Base-by-base conservation (phyloP, 2,329 filamentous ascomycete genomes). In the Aspergillus fumigatus region DNA sequence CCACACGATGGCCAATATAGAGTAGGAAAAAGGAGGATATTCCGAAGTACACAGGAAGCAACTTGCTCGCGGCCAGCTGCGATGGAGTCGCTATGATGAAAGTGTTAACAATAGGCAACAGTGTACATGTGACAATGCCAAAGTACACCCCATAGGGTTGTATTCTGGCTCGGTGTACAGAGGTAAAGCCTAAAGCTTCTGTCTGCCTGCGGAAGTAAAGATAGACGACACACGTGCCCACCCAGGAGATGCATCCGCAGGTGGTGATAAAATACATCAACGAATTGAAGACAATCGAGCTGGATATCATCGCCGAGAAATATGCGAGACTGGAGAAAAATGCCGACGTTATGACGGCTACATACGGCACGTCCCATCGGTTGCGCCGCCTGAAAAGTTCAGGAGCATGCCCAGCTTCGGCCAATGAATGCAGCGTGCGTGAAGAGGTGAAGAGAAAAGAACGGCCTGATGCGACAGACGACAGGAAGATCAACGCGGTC, bases 391-490 rank as follows among this genome's bases (percentile, higher is more conserved):
- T 79, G 64, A 90, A 77, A 62, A 86, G 73, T 6, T 68, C 66
- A 1, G 87, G 87, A 0, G 86, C 87, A 60, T 85, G 82, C 35
- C 82, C 81, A 53, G 85, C 82, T 38, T 84, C 77, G 29, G 87
- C 84, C 35, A 90, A 79, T 27, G 83, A 84, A 56, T 87, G 79
- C 52, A 90, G 77, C 50, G 87, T 84, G 48, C 87, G 85, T 61
- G 84, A 87, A 58, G 85, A 84, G 8, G 86, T 87, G 74, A 88
- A 89, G 55, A 92, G 82, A 73, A 90, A 89, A 14, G 88, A 88
- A 75, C 88, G 90, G 62, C 87, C 89, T 8, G 89, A 89, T 0
- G 88, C 89, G 59, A 92, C 83, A 3, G 92, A 89, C 4, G 88
- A 89, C 0, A 89, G 88, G 21, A 92, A 79, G 7, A 93, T 83